Evolutionary conservation across 768 basidiomycete species (phyloP), one percentile per base, ranked within the genome.

Genomic region (Russula emetica): DNA sequence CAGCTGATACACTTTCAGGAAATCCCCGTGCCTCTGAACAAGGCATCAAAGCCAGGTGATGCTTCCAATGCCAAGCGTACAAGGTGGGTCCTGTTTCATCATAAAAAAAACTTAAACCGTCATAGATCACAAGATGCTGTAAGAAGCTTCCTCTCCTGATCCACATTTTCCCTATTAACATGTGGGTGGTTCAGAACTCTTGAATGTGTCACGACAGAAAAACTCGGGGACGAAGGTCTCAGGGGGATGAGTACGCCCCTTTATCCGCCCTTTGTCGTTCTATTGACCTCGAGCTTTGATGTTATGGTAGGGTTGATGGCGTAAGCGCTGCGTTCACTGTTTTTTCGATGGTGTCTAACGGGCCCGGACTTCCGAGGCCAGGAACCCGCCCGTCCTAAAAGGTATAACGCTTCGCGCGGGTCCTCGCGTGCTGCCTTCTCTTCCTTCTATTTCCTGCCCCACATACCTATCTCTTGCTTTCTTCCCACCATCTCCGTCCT

Each of bases 161-260:
- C 53, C 58, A 55, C 63, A 22, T 34, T 36, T 30, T 22, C 16
- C 9, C 18, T 55, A 42, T 47, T 60, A 20, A 55, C 50, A 60
- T 44, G 47, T 32, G n/a, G 11, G 26, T 24, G 30, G 34, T 13
- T 28, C 20, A 64, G 63, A 58, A 65, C 34, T 18, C 14, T 28
- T 53, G 61, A 30, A 45, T 13, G 9, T 55, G 9, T 55, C 14
- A 22, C 3, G 30, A 50, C 36, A 58, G 57, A 42, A 67, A 60
- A 24, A 9, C 59, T 57, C 64, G 60, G 36, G 49, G 50, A 34
- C 47, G 51, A 38, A 56, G 59, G 40, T 51, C 67, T 52, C 61
- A 68, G 49, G 62, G 24, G 34, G 56, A 67, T 16, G 22, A 70
- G 73, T 75, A 68, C 66, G 74, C 71, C 60, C 26, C 62, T 60